Evolutionary conservation across 176 grass and related monocot species (phyloP).

Genomic region (Rhynchospora tenuis): DNA sequence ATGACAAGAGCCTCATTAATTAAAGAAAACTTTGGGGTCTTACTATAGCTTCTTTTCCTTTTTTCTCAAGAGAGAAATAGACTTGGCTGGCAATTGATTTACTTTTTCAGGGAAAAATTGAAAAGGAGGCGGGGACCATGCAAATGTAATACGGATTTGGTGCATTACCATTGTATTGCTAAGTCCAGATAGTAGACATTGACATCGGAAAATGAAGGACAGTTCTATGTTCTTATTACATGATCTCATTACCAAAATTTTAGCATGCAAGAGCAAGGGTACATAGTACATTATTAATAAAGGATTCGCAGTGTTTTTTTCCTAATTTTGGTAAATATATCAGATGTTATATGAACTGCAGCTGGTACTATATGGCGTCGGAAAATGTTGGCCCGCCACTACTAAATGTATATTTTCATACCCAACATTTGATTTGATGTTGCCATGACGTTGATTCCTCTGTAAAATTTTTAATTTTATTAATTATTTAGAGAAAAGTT

Average conservation of each 20-base stretch:
- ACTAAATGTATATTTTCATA: background rate
- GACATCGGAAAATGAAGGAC: background rate
- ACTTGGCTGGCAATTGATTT: slow-evolving; percentile 5
- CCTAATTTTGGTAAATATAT: background rate
- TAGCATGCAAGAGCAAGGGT: background rate
- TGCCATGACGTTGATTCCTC: background rate
- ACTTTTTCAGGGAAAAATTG: slow-evolving; percentile 10
- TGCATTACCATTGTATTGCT: background rate
- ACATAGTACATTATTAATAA: slow-evolving; percentile 1
- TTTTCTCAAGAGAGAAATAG: background rate
- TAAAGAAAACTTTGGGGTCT: slow-evolving; percentile 16
- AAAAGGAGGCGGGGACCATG: background rate
- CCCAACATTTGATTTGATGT: background rate
- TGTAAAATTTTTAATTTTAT: background rate
- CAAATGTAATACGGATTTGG: background rate
- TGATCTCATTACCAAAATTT: background rate
- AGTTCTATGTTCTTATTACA: background rate
- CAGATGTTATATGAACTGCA: background rate
- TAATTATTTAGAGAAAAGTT: too few species aligned
- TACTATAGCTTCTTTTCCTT: slow-evolving; percentile 5
- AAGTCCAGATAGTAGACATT: background rate
- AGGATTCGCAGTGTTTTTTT: background rate
- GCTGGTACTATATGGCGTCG: background rate
- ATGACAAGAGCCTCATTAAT: background rate
- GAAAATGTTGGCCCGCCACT: background rate